A percentile compares a stretch with the other conserved stretches of the same genome.
phyloP scores from a whole-genome alignment of 139 green algal genomes.

The Chlorella sp. region DNA sequence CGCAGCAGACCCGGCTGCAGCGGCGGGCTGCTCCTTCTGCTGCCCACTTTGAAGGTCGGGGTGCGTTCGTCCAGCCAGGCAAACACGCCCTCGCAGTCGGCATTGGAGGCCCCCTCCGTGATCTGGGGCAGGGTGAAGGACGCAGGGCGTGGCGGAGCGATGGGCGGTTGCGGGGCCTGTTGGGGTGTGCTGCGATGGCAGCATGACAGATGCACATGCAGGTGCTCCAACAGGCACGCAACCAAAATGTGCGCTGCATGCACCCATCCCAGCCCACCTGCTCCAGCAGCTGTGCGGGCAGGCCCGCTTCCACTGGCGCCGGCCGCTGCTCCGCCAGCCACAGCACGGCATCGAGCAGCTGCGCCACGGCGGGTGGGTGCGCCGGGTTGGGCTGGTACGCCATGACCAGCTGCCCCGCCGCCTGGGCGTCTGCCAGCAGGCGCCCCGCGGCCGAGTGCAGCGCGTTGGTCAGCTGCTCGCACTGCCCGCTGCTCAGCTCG shows the following conservation, averaged over 20 bases:
- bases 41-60: conserved; percentile 8
- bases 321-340: conserved; percentile 26
- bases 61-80: conserved; percentile 44
- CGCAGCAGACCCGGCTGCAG: no score
- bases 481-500: neutral
- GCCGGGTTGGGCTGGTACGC: neutral
- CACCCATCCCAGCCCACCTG: conserved; percentile 17
- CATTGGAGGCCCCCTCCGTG: conserved; percentile 37
- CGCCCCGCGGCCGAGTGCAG: neutral
- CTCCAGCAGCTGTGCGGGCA: conserved; percentile 40
- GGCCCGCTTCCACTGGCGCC: conserved; percentile 1
- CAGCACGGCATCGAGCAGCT: conserved; percentile 45
- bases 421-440: conserved; percentile 3
- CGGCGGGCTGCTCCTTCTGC: no score
- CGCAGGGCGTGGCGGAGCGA: no score
- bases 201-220: no score
- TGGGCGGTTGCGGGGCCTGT: no score
- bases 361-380: conserved; percentile 20
- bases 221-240: no score
- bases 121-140: neutral
- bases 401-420: neutral
- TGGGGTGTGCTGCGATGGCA: no score
- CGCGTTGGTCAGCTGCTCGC: conserved; percentile 16
- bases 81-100: conserved; percentile 49
- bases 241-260: no score